Conservation (phyloP, 2,329 filamentous ascomycete genomes). For the Fusarium sp. region DNA sequence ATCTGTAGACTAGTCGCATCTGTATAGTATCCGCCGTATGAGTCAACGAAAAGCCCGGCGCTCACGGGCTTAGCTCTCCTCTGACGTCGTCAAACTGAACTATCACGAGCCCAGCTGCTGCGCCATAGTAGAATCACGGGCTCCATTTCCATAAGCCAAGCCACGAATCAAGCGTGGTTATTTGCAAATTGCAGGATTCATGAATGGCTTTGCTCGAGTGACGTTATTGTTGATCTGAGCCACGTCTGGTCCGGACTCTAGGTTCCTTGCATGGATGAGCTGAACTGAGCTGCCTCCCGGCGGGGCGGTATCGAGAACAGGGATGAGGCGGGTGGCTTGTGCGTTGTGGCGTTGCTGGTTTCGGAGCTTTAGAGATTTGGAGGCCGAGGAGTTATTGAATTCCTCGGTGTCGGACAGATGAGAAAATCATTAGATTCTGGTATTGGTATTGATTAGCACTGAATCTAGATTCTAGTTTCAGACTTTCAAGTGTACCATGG, state of each 20-base stretch:
- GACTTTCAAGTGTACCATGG: neutral
- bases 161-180: conserved; percentile 3
- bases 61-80: neutral
- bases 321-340: conserved; percentile 21
- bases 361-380: conserved; percentile 1
- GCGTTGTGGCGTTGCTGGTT: conserved; percentile 22
- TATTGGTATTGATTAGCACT: neutral
- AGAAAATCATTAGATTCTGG: neutral
- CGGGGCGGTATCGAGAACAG: conserved; percentile 22
- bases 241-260: conserved; percentile 17
- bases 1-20: conserved; percentile 29
- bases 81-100: conserved; percentile 7
- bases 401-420: neutral
- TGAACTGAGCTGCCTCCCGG: conserved; percentile 29
- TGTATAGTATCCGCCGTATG: conserved; percentile 9
- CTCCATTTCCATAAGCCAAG: conserved; percentile 8
- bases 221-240: conserved; percentile 34
- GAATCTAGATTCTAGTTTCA: neutral
- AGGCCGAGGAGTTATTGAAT: conserved; percentile 3
- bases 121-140: conserved; percentile 16
- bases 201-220: conserved; percentile 28
- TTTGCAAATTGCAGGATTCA: conserved; percentile 25
- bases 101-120: conserved; percentile 17
- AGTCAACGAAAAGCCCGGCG: neutral
- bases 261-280: conserved; percentile 27